Evolutionary conservation across 2,329 filamentous ascomycete genomes (phyloP), one percentile per base, ranked within the genome.

Genomic region (Sclerotinia subarctica): DNA sequence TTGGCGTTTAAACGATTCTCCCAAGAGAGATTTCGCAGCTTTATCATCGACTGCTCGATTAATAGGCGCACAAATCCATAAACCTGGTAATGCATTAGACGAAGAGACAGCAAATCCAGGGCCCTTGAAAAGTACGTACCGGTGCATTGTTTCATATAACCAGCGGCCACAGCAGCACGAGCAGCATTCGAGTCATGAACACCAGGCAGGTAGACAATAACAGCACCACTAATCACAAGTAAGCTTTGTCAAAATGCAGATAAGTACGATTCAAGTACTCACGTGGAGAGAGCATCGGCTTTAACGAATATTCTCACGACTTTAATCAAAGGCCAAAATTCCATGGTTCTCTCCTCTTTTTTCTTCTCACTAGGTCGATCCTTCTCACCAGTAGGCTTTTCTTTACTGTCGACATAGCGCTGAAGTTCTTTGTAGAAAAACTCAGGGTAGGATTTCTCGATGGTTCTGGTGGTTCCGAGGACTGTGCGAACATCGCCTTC

Each of bases 31-130:
- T 68, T 85, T 84, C 0, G 86, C 85, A 2, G 83, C 81, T 73
- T 87, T 86, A 71, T 88, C 84, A 69, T 88, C 84, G 1, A 89
- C 85, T 1, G 85, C 85, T 17, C 87, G 79, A 49, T 80, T 85
- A 68, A 90, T 89, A 0, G 85, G 85, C 1, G 86, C 85, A n/a
- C 88, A 83, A 63, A 89, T 84, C 85, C 85, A 89, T 0, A 89
- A 74, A 3, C 64, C 83, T 81, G 66, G 32, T 21, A 19, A 38
- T 35, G 26, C 38, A 29, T 64, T 32, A 64, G 60, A 42, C 11
- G 15, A 1, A 7, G 19, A 26, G 38, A 21, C 58, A 35, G 26
- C 32, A n/a, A 51, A 60, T 15, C 24, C 2, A 54, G 2, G 44
- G 17, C 38, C 19, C 38, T 26, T 15, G 5, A 13, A 7, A 26